These are phyloP conservation scores for Mortierella polycephala DNA, from an alignment of 371 early-diverging fungal species.

Conservation along the genomic window DNA sequence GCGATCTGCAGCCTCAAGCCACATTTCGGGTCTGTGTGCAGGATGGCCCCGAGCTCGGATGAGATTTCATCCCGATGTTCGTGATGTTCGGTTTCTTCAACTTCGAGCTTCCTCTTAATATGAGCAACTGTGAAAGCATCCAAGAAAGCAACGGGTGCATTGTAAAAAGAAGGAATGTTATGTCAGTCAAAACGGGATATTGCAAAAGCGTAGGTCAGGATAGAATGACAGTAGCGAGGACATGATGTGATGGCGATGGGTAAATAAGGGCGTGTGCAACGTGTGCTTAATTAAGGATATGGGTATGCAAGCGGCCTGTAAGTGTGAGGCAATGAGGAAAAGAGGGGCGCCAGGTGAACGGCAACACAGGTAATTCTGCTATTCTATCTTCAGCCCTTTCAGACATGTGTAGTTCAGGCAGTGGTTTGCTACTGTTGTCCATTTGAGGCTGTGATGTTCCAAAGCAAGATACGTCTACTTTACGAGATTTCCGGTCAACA, in stretches of 20 bases:
- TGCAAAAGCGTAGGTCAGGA: not conserved
- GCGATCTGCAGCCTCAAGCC: conserved; percentile 74
- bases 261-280: no score
- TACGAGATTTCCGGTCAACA: conserved; percentile 20
- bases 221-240: not conserved
- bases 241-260: no score
- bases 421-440: conserved; percentile 15
- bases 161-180: not conserved
- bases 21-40: conserved; percentile 75
- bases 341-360: not conserved
- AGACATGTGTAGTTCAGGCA: conserved; percentile 11
- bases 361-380: not conserved
- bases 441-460: conserved; percentile 24
- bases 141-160: not conserved
- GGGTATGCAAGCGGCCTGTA: not conserved
- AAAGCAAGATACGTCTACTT: conserved; percentile 11
- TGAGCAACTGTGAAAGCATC: conserved; percentile 12
- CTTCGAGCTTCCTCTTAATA: conserved; percentile 47
- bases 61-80: conserved; percentile 77
- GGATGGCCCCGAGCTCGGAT: conserved; percentile 76
- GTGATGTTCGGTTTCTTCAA: conserved; percentile 69
- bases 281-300: no score
- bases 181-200: not conserved
- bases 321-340: not conserved
- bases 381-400: conserved; percentile 37